phyloP scores from a whole-genome alignment of 139 green algal genomes.

The Coccomyxa sp. region DNA sequence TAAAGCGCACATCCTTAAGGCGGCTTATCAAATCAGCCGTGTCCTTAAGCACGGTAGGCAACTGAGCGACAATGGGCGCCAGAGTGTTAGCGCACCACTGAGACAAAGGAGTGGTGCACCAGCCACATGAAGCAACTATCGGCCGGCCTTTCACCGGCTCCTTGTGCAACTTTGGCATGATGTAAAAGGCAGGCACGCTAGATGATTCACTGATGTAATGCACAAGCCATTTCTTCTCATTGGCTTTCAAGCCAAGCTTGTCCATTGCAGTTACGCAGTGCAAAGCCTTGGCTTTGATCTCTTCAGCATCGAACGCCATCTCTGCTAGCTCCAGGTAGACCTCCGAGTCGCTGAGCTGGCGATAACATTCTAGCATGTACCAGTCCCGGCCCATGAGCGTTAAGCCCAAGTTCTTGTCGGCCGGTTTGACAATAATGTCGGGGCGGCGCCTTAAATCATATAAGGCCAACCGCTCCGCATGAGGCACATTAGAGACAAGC shows the following conservation, averaged over 20 bases:
- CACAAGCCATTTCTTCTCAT: background rate
- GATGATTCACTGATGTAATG: background rate
- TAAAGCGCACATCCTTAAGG: background rate
- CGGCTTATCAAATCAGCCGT: background rate
- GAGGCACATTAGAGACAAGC: background rate
- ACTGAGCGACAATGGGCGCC: background rate
- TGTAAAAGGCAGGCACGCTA: background rate
- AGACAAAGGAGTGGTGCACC: background rate
- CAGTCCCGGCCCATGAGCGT: background rate
- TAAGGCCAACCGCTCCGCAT: background rate
- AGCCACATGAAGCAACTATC: background rate
- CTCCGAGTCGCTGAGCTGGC: background rate
- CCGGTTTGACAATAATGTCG: background rate
- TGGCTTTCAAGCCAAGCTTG: background rate
- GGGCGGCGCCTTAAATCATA: background rate
- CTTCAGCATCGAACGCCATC: background rate
- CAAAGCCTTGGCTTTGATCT: too few relatives aligned
- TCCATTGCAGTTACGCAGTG: too few relatives aligned
- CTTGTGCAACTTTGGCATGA: background rate
- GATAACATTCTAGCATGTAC: background rate
- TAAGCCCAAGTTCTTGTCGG: background rate
- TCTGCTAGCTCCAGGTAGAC: background rate
- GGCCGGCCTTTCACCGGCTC: background rate
- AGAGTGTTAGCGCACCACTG: background rate
- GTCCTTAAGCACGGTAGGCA: background rate